Base-by-base conservation (phyloP, 169 alveolate genomes). In the Toxoplasma gondii region DNA sequence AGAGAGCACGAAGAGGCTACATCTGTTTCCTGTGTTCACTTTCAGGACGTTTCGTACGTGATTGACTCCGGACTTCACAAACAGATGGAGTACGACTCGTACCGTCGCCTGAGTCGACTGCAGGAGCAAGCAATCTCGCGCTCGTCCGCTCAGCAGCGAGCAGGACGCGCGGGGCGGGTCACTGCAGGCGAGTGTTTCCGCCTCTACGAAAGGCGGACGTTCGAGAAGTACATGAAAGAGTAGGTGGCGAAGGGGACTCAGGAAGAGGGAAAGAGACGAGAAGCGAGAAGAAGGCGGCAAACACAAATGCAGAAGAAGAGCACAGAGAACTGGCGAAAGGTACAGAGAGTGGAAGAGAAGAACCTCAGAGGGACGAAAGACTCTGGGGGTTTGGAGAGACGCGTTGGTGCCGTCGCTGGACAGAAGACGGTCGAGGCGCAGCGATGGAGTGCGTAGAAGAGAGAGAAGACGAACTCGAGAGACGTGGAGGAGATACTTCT, bases 161-260 rank as follows among this genome's bases (percentile, higher is more conserved):
- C 99, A 41, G 99, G 99, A 31, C 97, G 99, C 96, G 99, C 99
- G 0, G 99, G 99, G 17, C 97, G 99, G 95, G 99, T 99, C 0
- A 99, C 99, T 0, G 99, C 99, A 45, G 99, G 99, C 70, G 96
- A 98, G 64, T 99, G 99, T 94, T 99, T 97, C 95, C 97, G 99
- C 91, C 96, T 99, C 88, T 99, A 99, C 96, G 98, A 99, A 22
- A 99, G 98, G 95, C 97, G 98, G 54, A 98, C 98, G 29, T 98
- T 92, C 97, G 95, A 97, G 2, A 38, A 53, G 17, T 43, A 34
- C 70, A 86, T 86, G 92, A 86, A 44, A 12, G 43, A 86, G 92
- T 44, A 49, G 5, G 92, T 22, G n/a, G 43, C 29, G 43, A 49
- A 4, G 58, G 38, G 10, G 38, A 5, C 5, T 29, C 84, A 36